Conservation (phyloP, 1,139 yeast genomes). For the Saccharomyces hybrid region DNA sequence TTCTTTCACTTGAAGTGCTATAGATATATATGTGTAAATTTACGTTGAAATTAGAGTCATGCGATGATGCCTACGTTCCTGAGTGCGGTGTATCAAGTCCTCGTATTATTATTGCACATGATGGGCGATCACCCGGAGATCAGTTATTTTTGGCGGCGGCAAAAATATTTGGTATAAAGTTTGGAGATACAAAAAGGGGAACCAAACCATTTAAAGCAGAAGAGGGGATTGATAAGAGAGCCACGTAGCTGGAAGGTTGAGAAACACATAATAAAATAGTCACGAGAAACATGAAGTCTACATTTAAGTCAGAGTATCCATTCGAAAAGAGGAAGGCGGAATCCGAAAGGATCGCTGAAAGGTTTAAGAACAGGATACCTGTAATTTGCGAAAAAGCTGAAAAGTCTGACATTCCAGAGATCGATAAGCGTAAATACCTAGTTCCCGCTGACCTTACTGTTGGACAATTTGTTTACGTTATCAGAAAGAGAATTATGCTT, state of each 20-base stretch:
- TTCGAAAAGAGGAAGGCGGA: constrained; percentile 92
- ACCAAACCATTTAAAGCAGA: not conserved
- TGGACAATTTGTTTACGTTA: constrained; percentile 96
- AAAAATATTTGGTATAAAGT: not conserved
- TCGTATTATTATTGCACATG: not conserved
- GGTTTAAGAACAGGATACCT: constrained; percentile 89
- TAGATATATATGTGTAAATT: constrained; percentile 1
- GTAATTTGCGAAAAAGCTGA: constrained; percentile 97
- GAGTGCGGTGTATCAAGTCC: not conserved
- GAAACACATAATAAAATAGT: constrained; percentile 5
- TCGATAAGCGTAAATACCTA: constrained; percentile 92
- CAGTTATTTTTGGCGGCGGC: not conserved
- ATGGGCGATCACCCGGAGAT: not conserved
- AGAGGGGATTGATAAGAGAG: constrained; percentile 5
- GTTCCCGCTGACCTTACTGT: constrained; percentile 96
- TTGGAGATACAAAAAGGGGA: constrained; percentile 5
- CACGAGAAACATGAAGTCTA: constrained; percentile 24
- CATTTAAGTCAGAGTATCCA: constrained; percentile 33
- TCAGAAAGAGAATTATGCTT: constrained; percentile 89
- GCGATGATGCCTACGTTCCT: not conserved
- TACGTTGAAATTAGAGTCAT: constrained; percentile 2
- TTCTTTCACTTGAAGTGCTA: not conserved
- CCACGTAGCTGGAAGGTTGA: not conserved
- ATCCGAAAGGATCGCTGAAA: constrained; percentile 82
- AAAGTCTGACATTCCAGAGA: constrained; percentile 91